Evolutionary conservation across 129 eudicot genomes (phyloP).

Genomic region (Flaveria sonorensis): DNA sequence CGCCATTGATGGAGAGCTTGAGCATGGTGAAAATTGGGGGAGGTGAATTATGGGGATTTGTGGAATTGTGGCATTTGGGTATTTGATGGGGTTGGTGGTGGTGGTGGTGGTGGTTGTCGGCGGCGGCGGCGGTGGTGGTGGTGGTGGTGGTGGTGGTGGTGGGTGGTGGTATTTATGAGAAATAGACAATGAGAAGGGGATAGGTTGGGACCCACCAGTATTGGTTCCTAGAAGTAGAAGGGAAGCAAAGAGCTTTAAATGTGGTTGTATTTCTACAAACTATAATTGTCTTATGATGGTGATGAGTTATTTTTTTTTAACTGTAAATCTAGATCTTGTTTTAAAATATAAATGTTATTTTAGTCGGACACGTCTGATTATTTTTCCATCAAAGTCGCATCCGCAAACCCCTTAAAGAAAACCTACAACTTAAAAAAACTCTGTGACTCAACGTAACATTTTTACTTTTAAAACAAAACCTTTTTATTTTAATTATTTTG

Average conservation of each 20-base stretch:
- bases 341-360: too few species aligned
- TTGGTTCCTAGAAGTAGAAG: constrained; percentile 49
- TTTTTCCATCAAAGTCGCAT: too few species aligned
- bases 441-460: too few species aligned
- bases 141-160: constrained; percentile 21
- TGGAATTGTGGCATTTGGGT: constrained; percentile 20
- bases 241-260: constrained; percentile 39
- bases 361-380: too few species aligned
- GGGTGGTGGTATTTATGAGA: constrained; percentile 42
- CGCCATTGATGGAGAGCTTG: too few species aligned
- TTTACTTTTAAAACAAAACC: too few species aligned
- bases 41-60: neutral
- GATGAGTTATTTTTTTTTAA: neutral
- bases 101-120: neutral
- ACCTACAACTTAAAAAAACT: too few species aligned
- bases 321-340: too few species aligned
- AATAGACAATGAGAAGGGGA: constrained; percentile 31
- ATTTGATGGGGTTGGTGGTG: constrained; percentile 14
- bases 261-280: constrained; percentile 10
- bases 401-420: too few species aligned
- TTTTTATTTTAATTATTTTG: too few species aligned
- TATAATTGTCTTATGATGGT: neutral
- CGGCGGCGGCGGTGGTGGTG: neutral
- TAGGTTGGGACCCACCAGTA: constrained; percentile 21
- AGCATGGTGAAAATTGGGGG: neutral